Percentiles rank a stretch among this genome's conserved stretches.
Conservation (phyloP, 2,329 filamentous ascomycete species). For the Colletotrichum falcatum region DNA sequence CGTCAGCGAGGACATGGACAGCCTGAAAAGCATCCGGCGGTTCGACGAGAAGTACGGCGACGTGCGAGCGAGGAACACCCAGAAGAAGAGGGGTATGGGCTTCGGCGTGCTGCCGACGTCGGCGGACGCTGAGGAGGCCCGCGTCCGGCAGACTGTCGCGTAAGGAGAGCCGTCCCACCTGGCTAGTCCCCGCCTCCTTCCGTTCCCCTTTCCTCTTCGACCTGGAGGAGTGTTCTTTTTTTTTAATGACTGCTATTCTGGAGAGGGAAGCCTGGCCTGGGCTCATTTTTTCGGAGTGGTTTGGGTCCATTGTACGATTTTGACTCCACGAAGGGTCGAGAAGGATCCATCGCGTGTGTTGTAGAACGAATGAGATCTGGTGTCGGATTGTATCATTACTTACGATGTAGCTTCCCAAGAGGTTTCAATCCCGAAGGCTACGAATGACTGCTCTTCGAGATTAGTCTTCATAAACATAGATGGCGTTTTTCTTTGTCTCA, state of each 20-base stretch:
- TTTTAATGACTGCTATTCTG: not conserved
- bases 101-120: constrained; percentile 63
- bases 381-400: not conserved
- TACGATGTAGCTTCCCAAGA: not conserved
- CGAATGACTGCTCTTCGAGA: not conserved
- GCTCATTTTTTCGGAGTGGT: not conserved
- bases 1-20: constrained; percentile 93
- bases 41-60: constrained; percentile 98
- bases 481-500: not conserved
- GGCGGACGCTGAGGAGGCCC: constrained; percentile 58
- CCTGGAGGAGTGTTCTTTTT: no score
- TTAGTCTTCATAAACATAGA: not conserved
- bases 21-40: constrained; percentile 86
- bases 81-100: constrained; percentile 67
- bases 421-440: not conserved
- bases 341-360: not conserved
- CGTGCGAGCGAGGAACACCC: constrained; percentile 64
- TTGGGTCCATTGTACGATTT: constrained; percentile 7
- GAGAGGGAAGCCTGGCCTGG: not conserved
- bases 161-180: constrained; percentile 1
- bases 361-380: not conserved
- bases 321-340: not conserved
- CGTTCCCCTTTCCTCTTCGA: not conserved
- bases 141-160: constrained; percentile 51
- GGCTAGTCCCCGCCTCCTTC: not conserved